phyloP scores from a whole-genome alignment of 78 protist species.

The slime mould (Dictyostelium discoideum) region DNA sequence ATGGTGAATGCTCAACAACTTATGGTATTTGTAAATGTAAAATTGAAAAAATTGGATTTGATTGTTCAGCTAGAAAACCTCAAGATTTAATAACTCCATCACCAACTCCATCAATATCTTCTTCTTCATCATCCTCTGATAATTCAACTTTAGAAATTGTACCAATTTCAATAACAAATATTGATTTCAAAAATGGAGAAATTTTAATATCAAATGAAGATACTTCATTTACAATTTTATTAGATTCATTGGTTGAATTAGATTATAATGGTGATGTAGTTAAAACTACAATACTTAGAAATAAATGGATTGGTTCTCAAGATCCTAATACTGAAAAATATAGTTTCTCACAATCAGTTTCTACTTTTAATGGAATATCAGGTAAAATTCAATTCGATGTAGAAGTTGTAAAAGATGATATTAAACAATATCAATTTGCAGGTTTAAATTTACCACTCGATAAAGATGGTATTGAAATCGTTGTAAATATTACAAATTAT shows the following conservation, averaged over 20 bases:
- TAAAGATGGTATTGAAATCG: neutral
- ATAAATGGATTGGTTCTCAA: neutral
- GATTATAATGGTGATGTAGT: neutral
- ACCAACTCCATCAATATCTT: neutral
- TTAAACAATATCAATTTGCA: neutral
- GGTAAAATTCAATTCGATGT: neutral
- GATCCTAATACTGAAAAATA: neutral
- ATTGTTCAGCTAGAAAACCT: conserved; percentile 5
- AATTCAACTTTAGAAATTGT: neutral
- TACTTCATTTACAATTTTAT: neutral
- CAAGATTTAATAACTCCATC: neutral
- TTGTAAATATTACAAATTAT: neutral
- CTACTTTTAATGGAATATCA: neutral
- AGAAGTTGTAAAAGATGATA: neutral
- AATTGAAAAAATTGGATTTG: neutral
- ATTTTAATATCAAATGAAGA: neutral
- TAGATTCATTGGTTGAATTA: neutral
- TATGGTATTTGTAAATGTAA: neutral
- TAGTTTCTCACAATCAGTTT: neutral
- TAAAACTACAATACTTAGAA: neutral
- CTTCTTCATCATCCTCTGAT: neutral
- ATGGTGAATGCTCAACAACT: neutral
- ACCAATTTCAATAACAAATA: neutral
- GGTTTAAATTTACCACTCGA: neutral
- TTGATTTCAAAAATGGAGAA: neutral